These are phyloP conservation scores for Lasiosphaeria hispida DNA, from an alignment of 495 filamentous ascomycete genomes.

Conservation along the genomic window DNA sequence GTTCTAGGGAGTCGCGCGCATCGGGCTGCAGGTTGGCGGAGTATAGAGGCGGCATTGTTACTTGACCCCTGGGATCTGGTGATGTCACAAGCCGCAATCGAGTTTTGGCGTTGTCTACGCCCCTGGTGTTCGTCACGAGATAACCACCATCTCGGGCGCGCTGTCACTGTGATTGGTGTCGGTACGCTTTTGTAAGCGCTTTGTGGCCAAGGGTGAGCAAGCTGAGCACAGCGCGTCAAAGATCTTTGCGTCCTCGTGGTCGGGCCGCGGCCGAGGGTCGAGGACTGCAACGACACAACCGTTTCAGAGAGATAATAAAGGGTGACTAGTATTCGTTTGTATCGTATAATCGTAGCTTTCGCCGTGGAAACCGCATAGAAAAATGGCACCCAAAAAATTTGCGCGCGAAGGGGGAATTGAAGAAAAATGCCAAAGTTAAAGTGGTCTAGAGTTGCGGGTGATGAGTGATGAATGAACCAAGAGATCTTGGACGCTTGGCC, in stretches of 20 bases:
- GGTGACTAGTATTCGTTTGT: no score
- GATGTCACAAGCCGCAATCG: slow-evolving; percentile 3
- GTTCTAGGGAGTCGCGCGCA: slow-evolving; percentile 89
- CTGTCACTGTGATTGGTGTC: background rate
- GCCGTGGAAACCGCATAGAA: background rate
- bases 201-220: no score
- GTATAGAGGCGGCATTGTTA: slow-evolving; percentile 45
- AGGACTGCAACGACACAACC: no score
- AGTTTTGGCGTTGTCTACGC: slow-evolving; percentile 8
- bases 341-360: background rate
- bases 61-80: background rate
- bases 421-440: background rate
- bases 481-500: background rate
- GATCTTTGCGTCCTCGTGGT: no score
- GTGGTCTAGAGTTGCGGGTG: background rate
- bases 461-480: background rate
- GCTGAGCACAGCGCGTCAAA: no score
- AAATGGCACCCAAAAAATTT: background rate
- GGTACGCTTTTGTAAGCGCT: no score
- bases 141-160: slow-evolving; percentile 8
- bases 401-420: background rate
- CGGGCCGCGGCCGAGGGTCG: no score
- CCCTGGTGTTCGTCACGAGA: background rate
- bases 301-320: no score
- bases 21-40: slow-evolving; percentile 43